A percentile compares a stretch with the other conserved stretches of the same genome.
Evolutionary conservation across 1,139 yeast genomes (phyloP).

Genomic region (Scheffersomyces cryptocercus): DNA sequence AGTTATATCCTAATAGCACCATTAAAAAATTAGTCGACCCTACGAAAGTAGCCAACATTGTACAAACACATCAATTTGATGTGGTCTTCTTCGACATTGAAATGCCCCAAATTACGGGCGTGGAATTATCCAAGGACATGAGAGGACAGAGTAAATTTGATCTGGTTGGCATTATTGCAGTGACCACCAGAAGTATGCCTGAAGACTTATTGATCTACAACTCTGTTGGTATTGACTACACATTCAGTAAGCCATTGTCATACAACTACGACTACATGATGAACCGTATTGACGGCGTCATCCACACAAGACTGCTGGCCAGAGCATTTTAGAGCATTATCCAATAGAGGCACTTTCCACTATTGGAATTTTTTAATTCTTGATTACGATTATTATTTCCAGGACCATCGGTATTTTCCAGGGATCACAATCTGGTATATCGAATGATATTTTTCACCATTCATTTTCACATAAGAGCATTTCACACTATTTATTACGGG

Average conservation of each 20-base stretch:
- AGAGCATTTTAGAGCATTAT: not conserved
- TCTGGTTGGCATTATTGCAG: conserved; percentile 41
- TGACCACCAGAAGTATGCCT: conserved; percentile 35
- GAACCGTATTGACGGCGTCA: conserved; percentile 18
- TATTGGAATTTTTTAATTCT: not conserved
- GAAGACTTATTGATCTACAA: conserved; percentile 32
- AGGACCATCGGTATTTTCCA: too few species aligned
- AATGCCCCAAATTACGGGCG: conserved; percentile 47
- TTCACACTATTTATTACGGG: too few species aligned
- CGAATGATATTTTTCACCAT: too few species aligned
- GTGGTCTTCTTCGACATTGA: conserved; percentile 46
- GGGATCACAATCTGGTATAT: too few species aligned
- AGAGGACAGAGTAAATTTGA: conserved; percentile 16
- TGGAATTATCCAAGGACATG: conserved; percentile 36
- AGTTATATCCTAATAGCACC: conserved; percentile 36
- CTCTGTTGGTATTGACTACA: conserved; percentile 40
- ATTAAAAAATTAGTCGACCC: conserved; percentile 34
- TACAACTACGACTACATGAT: conserved; percentile 18
- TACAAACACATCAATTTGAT: conserved; percentile 27
- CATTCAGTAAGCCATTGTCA: conserved; percentile 45
- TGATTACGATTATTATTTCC: too few species aligned
- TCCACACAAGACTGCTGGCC: conserved; percentile 9
- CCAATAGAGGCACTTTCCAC: not conserved
- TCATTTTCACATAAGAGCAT: too few species aligned
- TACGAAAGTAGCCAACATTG: conserved; percentile 26